phyloP scores from a whole-genome alignment of 768 basidiomycete genomes.

The Trametopsis cervina region DNA sequence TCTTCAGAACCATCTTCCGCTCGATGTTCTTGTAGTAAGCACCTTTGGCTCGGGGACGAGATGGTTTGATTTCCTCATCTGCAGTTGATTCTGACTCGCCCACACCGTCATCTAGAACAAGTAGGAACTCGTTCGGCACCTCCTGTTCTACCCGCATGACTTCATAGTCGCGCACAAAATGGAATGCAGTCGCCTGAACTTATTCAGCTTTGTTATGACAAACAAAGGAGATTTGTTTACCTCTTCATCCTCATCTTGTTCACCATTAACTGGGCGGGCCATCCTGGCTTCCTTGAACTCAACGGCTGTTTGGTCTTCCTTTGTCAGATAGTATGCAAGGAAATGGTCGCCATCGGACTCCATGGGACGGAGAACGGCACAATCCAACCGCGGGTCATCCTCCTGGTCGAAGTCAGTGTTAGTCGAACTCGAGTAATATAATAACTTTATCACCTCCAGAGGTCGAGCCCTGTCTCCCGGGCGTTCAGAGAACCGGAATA shows the following conservation, averaged over 20 bases:
- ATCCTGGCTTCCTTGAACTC: constrained; percentile 56
- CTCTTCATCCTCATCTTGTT: constrained; percentile 42
- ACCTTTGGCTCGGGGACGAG: constrained; percentile 41
- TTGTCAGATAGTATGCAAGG: constrained; percentile 77
- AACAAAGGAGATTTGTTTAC: constrained; percentile 27
- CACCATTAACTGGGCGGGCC: constrained; percentile 35
- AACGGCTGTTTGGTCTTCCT: constrained; percentile 64
- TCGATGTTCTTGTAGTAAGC: constrained; percentile 88
- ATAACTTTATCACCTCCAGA: neutral
- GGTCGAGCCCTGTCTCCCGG: constrained; percentile 61
- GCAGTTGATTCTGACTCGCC: constrained; percentile 28
- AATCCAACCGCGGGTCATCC: constrained; percentile 76
- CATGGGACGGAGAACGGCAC: constrained; percentile 82
- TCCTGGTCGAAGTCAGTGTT: constrained; percentile 32
- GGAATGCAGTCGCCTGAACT: constrained; percentile 59
- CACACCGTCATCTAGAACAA: constrained; percentile 58
- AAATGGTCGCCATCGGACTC: constrained; percentile 85
- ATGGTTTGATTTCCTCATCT: constrained; percentile 13
- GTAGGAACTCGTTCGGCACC: constrained; percentile 75
- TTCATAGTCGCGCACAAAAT: constrained; percentile 80
- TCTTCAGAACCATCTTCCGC: constrained; percentile 82
- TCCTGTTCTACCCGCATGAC: constrained; percentile 84
- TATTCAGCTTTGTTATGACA: neutral
- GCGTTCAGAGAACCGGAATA: constrained; percentile 80
- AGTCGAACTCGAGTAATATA: neutral